Conservation (phyloP, 192 early-diverging fungal species). For the Lobosporangium transversale region DNA sequence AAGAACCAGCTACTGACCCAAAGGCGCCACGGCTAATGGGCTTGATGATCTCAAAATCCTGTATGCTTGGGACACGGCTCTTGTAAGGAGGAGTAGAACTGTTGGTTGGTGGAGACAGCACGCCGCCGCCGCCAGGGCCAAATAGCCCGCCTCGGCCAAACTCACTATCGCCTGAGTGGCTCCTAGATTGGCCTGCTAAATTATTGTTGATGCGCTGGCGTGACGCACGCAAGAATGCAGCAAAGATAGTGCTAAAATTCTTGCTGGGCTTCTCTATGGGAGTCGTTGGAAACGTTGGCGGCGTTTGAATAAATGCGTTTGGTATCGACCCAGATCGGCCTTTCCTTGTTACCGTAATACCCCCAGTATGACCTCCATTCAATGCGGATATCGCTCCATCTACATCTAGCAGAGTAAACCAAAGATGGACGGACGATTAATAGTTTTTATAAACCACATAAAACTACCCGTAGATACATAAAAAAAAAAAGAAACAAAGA, state of each 20-base stretch:
- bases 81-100: slow-evolving; percentile 47
- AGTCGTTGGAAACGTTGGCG: slow-evolving; percentile 14
- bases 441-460: neutral
- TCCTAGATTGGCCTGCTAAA: slow-evolving; percentile 45
- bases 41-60: slow-evolving; percentile 95
- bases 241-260: slow-evolving; percentile 50
- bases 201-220: slow-evolving; percentile 50
- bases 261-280: slow-evolving; percentile 41
- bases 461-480: neutral
- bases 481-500: neutral
- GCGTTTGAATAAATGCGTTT: slow-evolving; percentile 12
- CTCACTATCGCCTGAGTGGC: slow-evolving; percentile 24
- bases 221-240: slow-evolving; percentile 40
- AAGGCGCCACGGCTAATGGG: slow-evolving; percentile 95
- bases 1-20: slow-evolving; percentile 70
- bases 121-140: slow-evolving; percentile 36
- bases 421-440: neutral
- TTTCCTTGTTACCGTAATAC: slow-evolving; percentile 18
- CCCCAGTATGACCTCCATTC: neutral
- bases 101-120: slow-evolving; percentile 52
- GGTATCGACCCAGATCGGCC: slow-evolving; percentile 9
- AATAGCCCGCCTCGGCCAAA: slow-evolving; percentile 16
- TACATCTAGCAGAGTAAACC: neutral
- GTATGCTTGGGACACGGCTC: slow-evolving; percentile 81
- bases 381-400: neutral